These are phyloP conservation scores for Globisporangium recalcitrans DNA, from an alignment of 352 stramenopile species.

Conservation along the genomic window DNA sequence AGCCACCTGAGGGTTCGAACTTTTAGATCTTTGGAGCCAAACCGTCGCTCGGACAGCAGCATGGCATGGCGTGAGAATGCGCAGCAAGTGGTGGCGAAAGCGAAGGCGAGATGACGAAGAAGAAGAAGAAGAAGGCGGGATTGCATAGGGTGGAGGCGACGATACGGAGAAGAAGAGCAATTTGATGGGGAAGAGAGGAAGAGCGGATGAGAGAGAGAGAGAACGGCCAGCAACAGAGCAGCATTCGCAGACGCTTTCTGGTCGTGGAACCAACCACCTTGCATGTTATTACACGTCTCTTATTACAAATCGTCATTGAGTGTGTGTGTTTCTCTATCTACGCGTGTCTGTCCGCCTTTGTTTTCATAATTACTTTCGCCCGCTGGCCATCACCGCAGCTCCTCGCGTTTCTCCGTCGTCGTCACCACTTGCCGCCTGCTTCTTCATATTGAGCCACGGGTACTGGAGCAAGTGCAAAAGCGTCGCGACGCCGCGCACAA, in stretches of 20 bases:
- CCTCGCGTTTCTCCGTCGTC: background rate
- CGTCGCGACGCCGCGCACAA: slow-evolving; percentile 44
- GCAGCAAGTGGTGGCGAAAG: background rate
- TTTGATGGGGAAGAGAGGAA: background rate
- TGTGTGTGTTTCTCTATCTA: background rate
- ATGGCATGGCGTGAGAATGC: background rate
- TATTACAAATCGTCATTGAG: slow-evolving; percentile 3
- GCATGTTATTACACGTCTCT: slow-evolving; percentile 11
- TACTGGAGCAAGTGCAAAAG: slow-evolving; percentile 51
- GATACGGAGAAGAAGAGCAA: background rate
- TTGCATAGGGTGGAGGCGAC: background rate
- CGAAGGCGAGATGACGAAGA: background rate
- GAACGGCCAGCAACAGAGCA: background rate
- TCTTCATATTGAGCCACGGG: slow-evolving; percentile 19
- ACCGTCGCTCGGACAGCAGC: background rate
- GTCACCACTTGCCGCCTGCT: background rate
- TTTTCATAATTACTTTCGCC: background rate
- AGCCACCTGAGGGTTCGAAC: slow-evolving; percentile 86
- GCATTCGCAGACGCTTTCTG: background rate
- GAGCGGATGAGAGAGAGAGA: slow-evolving; percentile 8
- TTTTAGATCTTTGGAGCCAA: slow-evolving; percentile 75
- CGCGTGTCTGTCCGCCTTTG: background rate
- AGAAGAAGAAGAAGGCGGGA: background rate
- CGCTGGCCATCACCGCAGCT: background rate
- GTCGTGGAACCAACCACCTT: slow-evolving; percentile 2